Base-by-base conservation (phyloP, 148 eudicot genomes). In the Persicaria maculosa region DNA sequence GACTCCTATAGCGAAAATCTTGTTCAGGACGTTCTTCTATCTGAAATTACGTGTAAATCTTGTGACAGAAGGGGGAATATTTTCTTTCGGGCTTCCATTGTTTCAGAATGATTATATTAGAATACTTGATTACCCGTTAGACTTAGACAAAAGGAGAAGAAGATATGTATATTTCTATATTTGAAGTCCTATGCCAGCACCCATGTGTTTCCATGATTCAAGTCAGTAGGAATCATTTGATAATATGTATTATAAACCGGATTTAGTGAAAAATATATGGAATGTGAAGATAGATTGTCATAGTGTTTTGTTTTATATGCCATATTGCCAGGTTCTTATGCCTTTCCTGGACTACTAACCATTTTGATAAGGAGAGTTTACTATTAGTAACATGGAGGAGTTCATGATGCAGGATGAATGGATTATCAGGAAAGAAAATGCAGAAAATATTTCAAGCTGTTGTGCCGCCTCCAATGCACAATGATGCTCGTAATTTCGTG, bases 341-440 rank as follows among this genome's bases (percentile, higher is more conserved):
- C 22, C 64, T 64, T 64, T 64, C 17, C 16, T 64, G 19, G 11
- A 14, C 1, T 11, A 36, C 46, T 15, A 40, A 40, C 17, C 69
- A 5, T 64, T 64, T 43, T 31, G 47, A 31, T 64, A 17, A 36
- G 69, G 36, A 14, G 69, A 16, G 17, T 6, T 64, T 16, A 2
- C 14, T 40, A 15, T 64, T 64, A 1, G 69, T 64, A 36, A 64
- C 46, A 11, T 45, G 58, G 45, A 69, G 44, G 50, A 45, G 79
- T 78, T 67, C 71, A 45, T 72, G 46, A 40, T 77, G 86, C 92
- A 93, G 98, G 91, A 89, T 91, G 98, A 91, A 91, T 80, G 98
- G 98, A 72, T 82, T 84, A 83, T 88, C 92, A 54, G 98, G 89
- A 77, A 59, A 82, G 87, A 86, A 93, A 78, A 88, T 91, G 97